Base-by-base conservation (phyloP, 2,329 filamentous ascomycete genomes). In the Eutypa lata region DNA sequence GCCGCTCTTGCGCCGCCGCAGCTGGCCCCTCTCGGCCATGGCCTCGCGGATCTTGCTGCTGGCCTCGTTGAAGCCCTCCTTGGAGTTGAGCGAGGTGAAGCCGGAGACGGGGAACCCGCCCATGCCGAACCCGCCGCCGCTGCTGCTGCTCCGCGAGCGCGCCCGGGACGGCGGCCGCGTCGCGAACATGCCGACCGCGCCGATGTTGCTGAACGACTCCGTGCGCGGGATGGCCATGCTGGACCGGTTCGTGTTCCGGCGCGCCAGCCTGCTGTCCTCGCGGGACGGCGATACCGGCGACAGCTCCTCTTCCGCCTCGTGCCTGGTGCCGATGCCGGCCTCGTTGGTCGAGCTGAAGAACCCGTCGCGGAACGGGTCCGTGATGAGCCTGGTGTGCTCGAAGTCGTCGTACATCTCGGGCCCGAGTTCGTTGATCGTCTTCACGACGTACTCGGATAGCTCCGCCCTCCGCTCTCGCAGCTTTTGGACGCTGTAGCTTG, bases 351-450 rank as follows among this genome's bases (percentile, higher is more conserved):
- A 59, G 47, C 55, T 60, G 42, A 63, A 56, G 35, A 54, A 53
- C 6, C 63, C 61, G n/a, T 56, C 59, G 24, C 61, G 73, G 57
- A 74, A 71, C 1, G 81, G 74, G 57, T 86, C 82, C 3, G 79
- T 75, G 28, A 93, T 76, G 52, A 94, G 81, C 33, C 90, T 83
- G 13, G 83, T 81, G 57, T 86, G 82, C 63, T 94, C 90, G 66
- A 96, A 99, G 74, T 99, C 94, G n/a, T 91, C 88, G 74, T 95
- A 99, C 76, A 99, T 87, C 68, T 97, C 92, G 0, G 94, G 94
- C 0, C 94, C 94, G 13, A 99, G 84, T 18, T 89, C 91, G 72
- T 99, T 97, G 78, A 99, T 96, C 46, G 96, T 80, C 3, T 94
- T 85, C 1, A 92, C 96, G 38, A 99, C 91, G 66, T 94, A 83